Base-by-base conservation (phyloP, 192 early-diverging fungal genomes). In the Podila epigama region DNA sequence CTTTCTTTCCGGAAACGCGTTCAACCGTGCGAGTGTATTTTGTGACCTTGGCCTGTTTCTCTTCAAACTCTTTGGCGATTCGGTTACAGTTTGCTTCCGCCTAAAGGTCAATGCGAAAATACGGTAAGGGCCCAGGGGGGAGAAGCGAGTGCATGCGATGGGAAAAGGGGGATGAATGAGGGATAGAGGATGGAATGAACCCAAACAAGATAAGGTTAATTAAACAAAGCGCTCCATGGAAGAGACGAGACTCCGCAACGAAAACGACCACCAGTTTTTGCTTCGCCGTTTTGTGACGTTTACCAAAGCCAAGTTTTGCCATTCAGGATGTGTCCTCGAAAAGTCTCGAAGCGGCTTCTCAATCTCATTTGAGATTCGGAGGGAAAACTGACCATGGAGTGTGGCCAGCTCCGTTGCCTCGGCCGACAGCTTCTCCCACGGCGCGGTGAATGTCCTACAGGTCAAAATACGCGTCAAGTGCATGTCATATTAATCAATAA, bases 11-110 rank as follows among this genome's bases (percentile, higher is more conserved):
- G 13, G 73, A 54, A 28, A 64, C 55, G 27, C 62, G 67, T 20
- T 77, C 73, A 33, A 64, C 60, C 13, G 73, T 35, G 16, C 60
- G 67, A 13, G 65, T 59, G 40, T 77, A 77, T 51, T 77, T 77
- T 51, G 66, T 37, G 52, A 77, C 73, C 27, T 77, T 77, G 60
- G 37, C 25, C 44, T 68, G 65, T 56, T 77, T 77, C 56, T 77
- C 73, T 15, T 77, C 73, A 68, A 60, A 77, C 27, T 77, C 73
- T 36, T 68, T 77, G 35, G 73, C 73, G 34, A 77, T 68, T 27
- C 61, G 59, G 41, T 64, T 68, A 55, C 73, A 77, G 55, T 64
- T 77, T 8, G 60, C 27, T 34, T 77, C 73, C 22, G 73, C 73
- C 73, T 77, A 60, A 16, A 29, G 18, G 36, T 29, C 22, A 62